phyloP scores from a whole-genome alignment of 2,329 filamentous ascomycete genomes.

The Westerdykella sp. region DNA sequence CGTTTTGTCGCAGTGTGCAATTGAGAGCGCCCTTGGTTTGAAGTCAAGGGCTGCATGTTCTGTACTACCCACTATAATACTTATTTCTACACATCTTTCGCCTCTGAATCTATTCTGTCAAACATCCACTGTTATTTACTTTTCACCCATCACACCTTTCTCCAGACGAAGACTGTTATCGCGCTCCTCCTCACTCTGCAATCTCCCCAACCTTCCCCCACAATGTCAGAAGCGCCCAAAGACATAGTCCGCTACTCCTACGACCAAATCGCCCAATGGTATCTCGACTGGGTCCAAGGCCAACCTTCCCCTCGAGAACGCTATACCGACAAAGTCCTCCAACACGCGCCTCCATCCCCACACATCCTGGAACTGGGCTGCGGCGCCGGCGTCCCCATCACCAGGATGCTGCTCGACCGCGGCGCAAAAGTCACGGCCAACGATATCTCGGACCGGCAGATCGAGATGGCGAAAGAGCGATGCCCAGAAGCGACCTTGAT shows the following conservation, averaged over 20 bases:
- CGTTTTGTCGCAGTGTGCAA: too few species aligned
- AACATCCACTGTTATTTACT: too few species aligned
- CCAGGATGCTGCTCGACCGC: constrained; percentile 18
- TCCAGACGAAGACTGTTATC: too few species aligned
- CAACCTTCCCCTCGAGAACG: constrained; percentile 4
- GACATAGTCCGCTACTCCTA: constrained; percentile 4
- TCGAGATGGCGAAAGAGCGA: constrained; percentile 27
- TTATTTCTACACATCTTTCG: too few species aligned
- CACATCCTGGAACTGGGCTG: constrained; percentile 17
- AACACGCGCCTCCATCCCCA: constrained; percentile 1
- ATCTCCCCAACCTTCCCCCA: too few species aligned
- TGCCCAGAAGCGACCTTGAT: constrained; percentile 18
- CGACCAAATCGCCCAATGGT: constrained; percentile 6
- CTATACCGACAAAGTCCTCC: constrained; percentile 3
- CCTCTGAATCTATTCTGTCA: too few species aligned
- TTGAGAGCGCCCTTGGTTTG: too few species aligned
- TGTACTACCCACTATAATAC: too few species aligned
- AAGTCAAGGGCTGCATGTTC: too few species aligned
- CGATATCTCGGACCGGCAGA: constrained; percentile 39
- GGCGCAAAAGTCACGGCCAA: constrained; percentile 35
- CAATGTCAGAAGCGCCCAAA: constrained; percentile 2
- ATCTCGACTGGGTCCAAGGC: constrained; percentile 5
- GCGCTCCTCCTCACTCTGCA: too few species aligned
- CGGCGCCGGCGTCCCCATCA: constrained; percentile 26
- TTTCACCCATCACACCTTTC: too few species aligned